Base-by-base conservation (phyloP, 116 monocot species). In the Thalassia testudinum region DNA sequence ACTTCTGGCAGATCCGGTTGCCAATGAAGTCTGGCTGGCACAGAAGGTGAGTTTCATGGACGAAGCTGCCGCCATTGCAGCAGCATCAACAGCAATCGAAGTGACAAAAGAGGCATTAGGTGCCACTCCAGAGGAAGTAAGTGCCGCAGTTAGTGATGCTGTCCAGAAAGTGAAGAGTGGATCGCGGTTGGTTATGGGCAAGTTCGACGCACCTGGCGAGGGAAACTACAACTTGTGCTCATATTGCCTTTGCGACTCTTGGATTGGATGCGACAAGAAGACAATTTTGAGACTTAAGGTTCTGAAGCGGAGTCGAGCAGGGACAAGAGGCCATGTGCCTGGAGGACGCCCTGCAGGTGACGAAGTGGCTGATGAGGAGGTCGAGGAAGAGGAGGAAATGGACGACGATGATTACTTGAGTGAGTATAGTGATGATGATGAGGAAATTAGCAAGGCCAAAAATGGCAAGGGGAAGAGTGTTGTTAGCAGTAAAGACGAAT, bases 31-130 rank as follows among this genome's bases (percentile, higher is more conserved):
- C 3, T 93, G 93, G 93, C 50, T 83, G 24, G 75, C 87, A n/a
- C 83, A 87, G 59, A 93, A 87, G 73, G 75, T 93, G 27, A 83
- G 67, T 52, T 93, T 93, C 66, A 75, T 78, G 78, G 93, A 87
- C 40, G 83, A 87, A 53, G 57, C 65, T 5, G 53, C 69, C 6
- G 80, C 80, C 5, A 72, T 80, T 50, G 54, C 75, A 1, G 81
- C 73, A 0, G 83, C 93, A 13, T 78, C 83, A 0, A 80, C 73
- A 44, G 78, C 68, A 21, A 81, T 83, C 27, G 69, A 68, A 37
- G 80, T 83, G 42, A 77, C 77, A 14, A 76, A 83, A 44, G 89
- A 83, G 59, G 79, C 66, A 7, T 38, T 70, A 27, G 89, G 89
- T 23, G 80, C 68, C 13, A 77, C 48, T 17, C 45, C 58, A 2